A percentile compares a stretch with the other conserved stretches of the same genome.
Conservation (phyloP, 2,329 filamentous ascomycete species). For the Botryotinia calthae region DNA sequence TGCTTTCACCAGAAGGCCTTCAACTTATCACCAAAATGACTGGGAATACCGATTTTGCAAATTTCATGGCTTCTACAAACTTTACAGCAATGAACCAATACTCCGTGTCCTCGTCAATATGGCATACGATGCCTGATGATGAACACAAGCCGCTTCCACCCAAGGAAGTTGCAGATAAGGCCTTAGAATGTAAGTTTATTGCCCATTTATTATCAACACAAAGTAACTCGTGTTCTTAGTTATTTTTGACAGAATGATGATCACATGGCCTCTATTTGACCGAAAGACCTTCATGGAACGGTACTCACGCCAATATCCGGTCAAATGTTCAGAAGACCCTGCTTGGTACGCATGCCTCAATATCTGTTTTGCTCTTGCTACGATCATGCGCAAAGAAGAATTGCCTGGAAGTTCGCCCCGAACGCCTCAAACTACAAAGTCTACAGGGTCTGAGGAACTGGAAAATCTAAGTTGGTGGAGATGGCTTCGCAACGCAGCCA, state of each 20-base stretch:
- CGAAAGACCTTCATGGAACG: slow-evolving; percentile 25
- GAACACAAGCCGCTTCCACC: slow-evolving; percentile 27
- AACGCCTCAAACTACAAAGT: neutral
- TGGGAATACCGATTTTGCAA: neutral
- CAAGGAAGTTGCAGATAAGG: slow-evolving; percentile 27
- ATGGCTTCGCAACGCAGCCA: slow-evolving; percentile 27
- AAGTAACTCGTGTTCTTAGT: neutral
- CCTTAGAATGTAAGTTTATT: slow-evolving; percentile 28
- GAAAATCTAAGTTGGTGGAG: neutral
- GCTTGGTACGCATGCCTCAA: slow-evolving; percentile 35
- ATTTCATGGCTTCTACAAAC: neutral
- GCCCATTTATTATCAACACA: neutral
- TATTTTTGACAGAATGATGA: slow-evolving; percentile 11
- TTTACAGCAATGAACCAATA: neutral
- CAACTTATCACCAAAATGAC: slow-evolving; percentile 26
- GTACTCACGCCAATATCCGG: slow-evolving; percentile 29
- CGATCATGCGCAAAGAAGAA: slow-evolving; percentile 25
- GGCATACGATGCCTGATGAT: slow-evolving; percentile 27
- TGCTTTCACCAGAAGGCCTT: slow-evolving; percentile 33
- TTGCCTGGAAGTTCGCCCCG: slow-evolving; percentile 3
- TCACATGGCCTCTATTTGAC: slow-evolving; percentile 25
- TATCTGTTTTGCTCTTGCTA: slow-evolving; percentile 25
- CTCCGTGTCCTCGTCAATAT: slow-evolving; percentile 17
- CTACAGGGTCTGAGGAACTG: neutral
- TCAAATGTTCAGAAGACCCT: slow-evolving; percentile 24